Percentiles rank a stretch among this genome's conserved stretches.
phyloP scores from a whole-genome alignment of 352 stramenopile genomes.

The Thraustochytrium sp. region DNA sequence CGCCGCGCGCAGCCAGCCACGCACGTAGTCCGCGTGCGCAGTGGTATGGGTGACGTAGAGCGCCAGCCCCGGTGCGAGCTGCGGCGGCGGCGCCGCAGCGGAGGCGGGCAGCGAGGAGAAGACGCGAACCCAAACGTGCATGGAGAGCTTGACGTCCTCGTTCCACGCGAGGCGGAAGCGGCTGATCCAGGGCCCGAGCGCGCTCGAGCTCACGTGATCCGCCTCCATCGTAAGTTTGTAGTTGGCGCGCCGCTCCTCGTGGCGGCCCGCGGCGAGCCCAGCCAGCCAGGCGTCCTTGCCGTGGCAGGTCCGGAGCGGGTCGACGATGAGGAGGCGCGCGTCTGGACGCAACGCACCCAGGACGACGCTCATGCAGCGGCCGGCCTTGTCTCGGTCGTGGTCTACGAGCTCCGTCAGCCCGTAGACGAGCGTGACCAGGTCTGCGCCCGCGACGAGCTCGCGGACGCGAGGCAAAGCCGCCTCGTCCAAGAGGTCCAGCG shows the following conservation, averaged over 20 bases:
- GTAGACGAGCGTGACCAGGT: conserved; percentile 15
- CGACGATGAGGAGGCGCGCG: neutral
- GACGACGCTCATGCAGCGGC: neutral
- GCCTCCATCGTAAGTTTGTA: neutral
- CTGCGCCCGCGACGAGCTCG: neutral
- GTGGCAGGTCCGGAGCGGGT: neutral
- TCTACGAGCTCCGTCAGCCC: conserved; percentile 25
- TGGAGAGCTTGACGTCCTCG: conserved; percentile 33
- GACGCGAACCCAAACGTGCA: conserved; percentile 1
- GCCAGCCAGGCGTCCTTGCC: conserved; percentile 5
- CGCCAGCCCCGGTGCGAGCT: neutral
- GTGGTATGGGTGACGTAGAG: neutral
- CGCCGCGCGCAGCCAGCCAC: neutral
- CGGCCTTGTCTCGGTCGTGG: neutral
- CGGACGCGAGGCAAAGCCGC: neutral
- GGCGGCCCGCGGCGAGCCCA: neutral
- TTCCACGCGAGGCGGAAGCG: neutral
- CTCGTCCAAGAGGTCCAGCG: neutral
- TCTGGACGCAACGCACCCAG: neutral
- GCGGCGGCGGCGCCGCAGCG: no score
- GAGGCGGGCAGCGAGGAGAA: neutral
- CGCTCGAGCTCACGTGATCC: neutral
- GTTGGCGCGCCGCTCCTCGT: neutral
- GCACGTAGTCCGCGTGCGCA: neutral
- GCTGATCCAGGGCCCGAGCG: neutral